A percentile compares a stretch with the other conserved stretches of the same genome.
These are phyloP conservation scores for Amauroascus niger DNA, from an alignment of 2,329 filamentous ascomycete genomes.

Conservation along the genomic window DNA sequence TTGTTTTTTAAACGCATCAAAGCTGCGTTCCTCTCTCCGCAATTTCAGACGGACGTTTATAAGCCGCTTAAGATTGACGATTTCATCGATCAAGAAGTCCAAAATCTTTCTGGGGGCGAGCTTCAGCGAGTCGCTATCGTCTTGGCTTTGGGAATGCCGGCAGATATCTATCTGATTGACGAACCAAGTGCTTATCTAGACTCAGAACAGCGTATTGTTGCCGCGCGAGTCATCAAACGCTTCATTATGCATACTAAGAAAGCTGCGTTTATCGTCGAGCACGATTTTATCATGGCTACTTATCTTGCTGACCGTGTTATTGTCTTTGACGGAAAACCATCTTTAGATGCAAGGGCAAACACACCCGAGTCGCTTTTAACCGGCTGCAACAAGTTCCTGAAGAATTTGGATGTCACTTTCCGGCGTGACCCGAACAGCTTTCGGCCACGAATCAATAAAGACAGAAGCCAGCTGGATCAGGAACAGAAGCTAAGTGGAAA, in stretches of 20 bases:
- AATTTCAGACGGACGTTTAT: constrained; percentile 99
- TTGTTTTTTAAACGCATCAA: constrained; percentile 99
- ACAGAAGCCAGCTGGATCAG: constrained; percentile 88
- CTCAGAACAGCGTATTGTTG: constrained; percentile 97
- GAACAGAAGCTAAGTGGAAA: constrained; percentile 92
- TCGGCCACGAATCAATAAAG: constrained; percentile 97
- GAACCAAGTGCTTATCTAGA: constrained; percentile 96
- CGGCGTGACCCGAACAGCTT: constrained; percentile 92
- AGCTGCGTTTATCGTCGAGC: constrained; percentile 97
- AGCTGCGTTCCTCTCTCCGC: constrained; percentile 85
- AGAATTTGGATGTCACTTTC: constrained; percentile 97
- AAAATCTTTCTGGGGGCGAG: constrained; percentile 98
- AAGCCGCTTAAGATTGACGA: constrained; percentile 98
- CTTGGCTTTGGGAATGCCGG: constrained; percentile 85
- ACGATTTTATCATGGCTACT: constrained; percentile 97
- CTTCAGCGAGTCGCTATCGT: constrained; percentile 98
- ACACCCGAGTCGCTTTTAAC: constrained; percentile 83
- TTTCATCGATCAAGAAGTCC: constrained; percentile 98
- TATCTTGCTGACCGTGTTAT: constrained; percentile 88
- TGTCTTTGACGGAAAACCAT: constrained; percentile 92
- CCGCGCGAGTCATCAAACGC: constrained; percentile 93
- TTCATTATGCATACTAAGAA: constrained; percentile 99
- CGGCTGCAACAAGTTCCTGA: constrained; percentile 92
- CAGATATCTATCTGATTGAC: constrained; percentile 97
- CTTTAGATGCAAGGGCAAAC: constrained; percentile 79